Conservation (phyloP, 257 asterid genomes). For the Solanum gandarillasii region DNA sequence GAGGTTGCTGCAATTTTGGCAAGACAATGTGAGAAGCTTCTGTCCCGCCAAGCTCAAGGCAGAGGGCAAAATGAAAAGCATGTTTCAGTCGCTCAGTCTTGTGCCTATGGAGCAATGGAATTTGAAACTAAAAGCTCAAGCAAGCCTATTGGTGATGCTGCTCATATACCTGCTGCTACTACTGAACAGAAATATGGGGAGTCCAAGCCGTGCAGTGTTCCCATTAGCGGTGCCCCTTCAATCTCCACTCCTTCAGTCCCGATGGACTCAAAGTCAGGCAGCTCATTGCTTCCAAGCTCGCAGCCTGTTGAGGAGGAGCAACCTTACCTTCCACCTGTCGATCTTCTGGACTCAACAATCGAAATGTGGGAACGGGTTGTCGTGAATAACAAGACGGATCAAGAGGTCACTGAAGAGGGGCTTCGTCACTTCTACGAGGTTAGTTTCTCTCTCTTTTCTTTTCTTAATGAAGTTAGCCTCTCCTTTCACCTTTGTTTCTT, state of each 20-base stretch:
- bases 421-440: not conserved
- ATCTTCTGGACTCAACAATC: not conserved
- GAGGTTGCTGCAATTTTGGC: slow-evolving; percentile 1
- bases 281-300: not conserved
- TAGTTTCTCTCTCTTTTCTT: not conserved
- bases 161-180: not conserved
- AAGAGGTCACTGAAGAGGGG: not conserved
- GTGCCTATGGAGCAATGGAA: not conserved
- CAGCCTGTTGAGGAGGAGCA: not conserved
- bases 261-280: not conserved
- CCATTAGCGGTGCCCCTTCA: not conserved
- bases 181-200: not conserved
- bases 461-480: not conserved
- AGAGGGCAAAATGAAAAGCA: not conserved
- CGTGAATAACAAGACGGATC: not conserved
- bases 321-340: not conserved
- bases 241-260: not conserved
- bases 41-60: not conserved
- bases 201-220: not conserved
- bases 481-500: not conserved
- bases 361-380: not conserved
- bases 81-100: not conserved
- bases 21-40: not conserved
- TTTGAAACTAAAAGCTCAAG: not conserved
- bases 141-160: not conserved